Base-by-base conservation (phyloP, 2,329 filamentous ascomycete species). In the Fusarium compactum region DNA sequence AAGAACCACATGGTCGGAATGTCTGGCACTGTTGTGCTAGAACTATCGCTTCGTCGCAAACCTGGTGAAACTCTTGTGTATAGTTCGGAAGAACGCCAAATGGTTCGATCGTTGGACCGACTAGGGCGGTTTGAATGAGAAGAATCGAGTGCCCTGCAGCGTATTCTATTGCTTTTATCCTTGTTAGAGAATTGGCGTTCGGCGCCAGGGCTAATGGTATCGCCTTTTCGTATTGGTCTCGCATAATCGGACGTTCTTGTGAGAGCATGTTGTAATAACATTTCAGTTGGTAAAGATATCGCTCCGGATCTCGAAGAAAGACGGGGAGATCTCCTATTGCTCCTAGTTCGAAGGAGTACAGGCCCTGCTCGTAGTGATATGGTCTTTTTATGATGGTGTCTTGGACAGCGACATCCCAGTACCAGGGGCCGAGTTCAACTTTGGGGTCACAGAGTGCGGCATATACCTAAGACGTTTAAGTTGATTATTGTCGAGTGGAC, bases 251-350 rank as follows among this genome's bases (percentile, higher is more conserved):
- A 6, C 60, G 45, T 32, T 70, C 68, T 10, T 46, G 53, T 2
- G 40, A 55, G 2, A 70, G 32, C 3, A 53, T 56, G 4, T 65
- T 58, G 45, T 60, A 65, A 16, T 51, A 65, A 20, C 62, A 70
- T 22, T 67, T 55, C 5, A 70, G 8, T 22, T 70, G 68, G 25
- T 70, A 54, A 0, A 60, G 32, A 24, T 70, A 68, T 40, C 38
- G 50, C 18, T 65, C 45, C 1, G 68, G 68, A 4, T 65, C 58
- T 2, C 54, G 40, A 24, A 70, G 58, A 34, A 68, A 70, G 1
- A 70, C 41, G 0, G 68, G 47, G 2, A 70, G 4, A 4, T 70
- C 68, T 1, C 46, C 63, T 54, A 67, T 51, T 3, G 48, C 46
- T 1, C 55, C 56, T 1, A 70, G 40, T 30, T 70, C 63, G 8